Evolutionary conservation across 1,284 basidiomycete genomes (phyloP), one percentile per base, ranked within the genome.

Genomic region (Apiotrichum montevideense): DNA sequence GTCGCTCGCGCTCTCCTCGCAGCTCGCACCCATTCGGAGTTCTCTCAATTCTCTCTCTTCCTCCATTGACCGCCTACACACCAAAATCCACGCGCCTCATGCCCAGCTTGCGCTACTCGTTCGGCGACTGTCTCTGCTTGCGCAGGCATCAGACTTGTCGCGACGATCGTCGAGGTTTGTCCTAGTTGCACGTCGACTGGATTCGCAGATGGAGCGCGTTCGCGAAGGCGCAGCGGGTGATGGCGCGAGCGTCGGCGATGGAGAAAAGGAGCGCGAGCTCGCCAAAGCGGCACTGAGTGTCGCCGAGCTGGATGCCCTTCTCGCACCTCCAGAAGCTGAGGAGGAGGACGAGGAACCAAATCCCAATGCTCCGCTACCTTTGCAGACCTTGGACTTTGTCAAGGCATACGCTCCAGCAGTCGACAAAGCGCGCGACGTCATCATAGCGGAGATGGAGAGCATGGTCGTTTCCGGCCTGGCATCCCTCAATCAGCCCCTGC

Each of bases 201-300:
- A 94, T 64, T 69, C 79, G 3, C 92, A 93, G 76, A 88, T 93
- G 82, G 76, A 77, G 15, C 85, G 86, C 61, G 81, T 90, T 67
- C 61, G 55, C 34, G 64, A 54, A 42, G 61, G 55, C 10, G 52
- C 52, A 52, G 48, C 52, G 35, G 65, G 63, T 42, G 44, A 66
- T 34, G 63, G 60, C 33, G 58, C 49, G 21, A 57, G 52, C 48
- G 49, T 37, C 21, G 66, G 66, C 33, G 86, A 88, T 67, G 86
- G 87, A 35, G 90, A 91, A 62, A 87, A 85, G 61, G 90, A 94
- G 68, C 80, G 90, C 5, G 84, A 84, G 10, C 85, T 95, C 64
- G 87, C 90, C 3, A 93, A 93, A 73, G 91, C 93, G 1, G 92
- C 92, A 8, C 77, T 96, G 63, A 92, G 85, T 43, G 85, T 95